Evolutionary conservation across 306 rosid species (phyloP).

Genomic region (Gillenia trifoliata): DNA sequence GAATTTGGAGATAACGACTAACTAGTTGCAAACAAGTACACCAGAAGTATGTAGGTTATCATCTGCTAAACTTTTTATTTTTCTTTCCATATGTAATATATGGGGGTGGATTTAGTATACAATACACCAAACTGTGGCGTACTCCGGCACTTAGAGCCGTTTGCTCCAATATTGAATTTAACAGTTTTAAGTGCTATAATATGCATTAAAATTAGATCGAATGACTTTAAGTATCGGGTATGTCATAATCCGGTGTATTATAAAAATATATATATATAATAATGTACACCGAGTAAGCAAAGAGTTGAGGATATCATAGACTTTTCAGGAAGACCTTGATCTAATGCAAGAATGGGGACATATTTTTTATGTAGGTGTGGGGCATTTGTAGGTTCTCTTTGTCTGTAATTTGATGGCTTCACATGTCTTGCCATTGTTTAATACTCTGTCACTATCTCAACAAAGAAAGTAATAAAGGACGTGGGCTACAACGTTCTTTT

Average conservation of each 20-base stretch:
- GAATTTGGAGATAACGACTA: neutral
- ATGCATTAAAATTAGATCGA: neutral
- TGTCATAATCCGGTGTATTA: too few species aligned
- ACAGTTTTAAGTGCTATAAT: neutral
- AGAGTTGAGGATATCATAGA: neutral
- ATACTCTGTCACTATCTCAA: neutral
- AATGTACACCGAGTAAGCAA: too few species aligned
- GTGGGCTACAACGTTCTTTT: neutral
- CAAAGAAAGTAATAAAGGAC: neutral
- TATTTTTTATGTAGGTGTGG: neutral
- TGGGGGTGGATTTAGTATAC: neutral
- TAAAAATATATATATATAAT: too few species aligned
- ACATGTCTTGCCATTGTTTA: neutral
- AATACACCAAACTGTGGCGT: neutral
- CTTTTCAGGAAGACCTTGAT: neutral
- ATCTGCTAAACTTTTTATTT: neutral
- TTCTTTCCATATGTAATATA: too few species aligned
- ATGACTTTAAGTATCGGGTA: accelerated
- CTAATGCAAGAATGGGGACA: neutral
- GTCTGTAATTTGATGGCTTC: neutral
- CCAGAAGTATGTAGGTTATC: neutral
- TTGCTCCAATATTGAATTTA: too few species aligned
- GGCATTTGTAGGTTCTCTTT: neutral
- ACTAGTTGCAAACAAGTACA: neutral
- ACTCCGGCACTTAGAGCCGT: neutral